Evolutionary conservation across 257 asterid species (phyloP).

Genomic region (Rhazya stricta): DNA sequence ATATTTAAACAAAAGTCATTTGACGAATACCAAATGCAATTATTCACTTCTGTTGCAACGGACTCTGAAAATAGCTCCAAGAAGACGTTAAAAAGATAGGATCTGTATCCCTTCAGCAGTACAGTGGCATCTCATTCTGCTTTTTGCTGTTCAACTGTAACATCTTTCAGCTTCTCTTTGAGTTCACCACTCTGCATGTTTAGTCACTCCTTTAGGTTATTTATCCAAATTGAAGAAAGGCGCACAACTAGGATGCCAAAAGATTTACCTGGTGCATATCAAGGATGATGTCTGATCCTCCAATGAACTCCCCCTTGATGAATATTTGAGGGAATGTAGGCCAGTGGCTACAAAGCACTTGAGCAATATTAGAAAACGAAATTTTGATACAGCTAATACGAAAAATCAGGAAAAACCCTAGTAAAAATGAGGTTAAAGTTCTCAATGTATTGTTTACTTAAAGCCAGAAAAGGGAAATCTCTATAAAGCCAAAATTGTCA

Average conservation of each 20-base stretch:
- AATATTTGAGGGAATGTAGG: conserved; percentile 98
- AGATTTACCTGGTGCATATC: conserved; percentile 78
- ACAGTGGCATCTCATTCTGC: conserved; percentile 22
- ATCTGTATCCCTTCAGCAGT: background rate
- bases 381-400: background rate
- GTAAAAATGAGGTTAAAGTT: background rate
- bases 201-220: conserved; percentile 16
- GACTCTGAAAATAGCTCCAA: background rate
- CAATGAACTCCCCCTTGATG: conserved; percentile 84
- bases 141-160: conserved; percentile 31
- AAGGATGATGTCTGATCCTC: conserved; percentile 97
- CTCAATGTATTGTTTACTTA: background rate
- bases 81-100: background rate
- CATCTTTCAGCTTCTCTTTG: conserved; percentile 51
- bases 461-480: background rate
- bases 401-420: background rate
- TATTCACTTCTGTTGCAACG: background rate
- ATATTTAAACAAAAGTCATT: background rate
- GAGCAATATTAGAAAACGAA: background rate
- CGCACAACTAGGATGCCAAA: background rate
- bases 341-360: conserved; percentile 66
- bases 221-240: background rate
- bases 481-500: too few relatives aligned
- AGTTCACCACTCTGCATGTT: conserved; percentile 71
- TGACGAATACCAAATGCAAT: background rate